These are phyloP conservation scores for Leucocoprinus leucothites DNA, from an alignment of 768 basidiomycete genomes.

Conservation along the genomic window DNA sequence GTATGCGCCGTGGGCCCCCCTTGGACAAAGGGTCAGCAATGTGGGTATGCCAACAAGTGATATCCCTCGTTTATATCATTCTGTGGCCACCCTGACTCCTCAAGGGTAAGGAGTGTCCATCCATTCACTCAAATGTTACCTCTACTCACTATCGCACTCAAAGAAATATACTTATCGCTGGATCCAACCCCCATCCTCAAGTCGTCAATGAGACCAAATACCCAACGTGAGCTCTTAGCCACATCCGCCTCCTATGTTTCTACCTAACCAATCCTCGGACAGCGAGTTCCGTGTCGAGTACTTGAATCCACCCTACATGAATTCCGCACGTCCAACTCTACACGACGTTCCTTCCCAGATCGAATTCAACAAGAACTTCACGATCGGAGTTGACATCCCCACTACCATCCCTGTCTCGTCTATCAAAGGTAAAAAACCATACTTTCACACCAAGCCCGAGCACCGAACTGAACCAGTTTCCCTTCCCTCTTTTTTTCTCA, in stretches of 20 bases:
- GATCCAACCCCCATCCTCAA: constrained; percentile 10
- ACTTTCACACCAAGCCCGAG: neutral
- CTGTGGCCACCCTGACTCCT: constrained; percentile 51
- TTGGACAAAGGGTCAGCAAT: constrained; percentile 43
- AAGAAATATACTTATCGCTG: constrained; percentile 3
- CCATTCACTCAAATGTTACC: constrained; percentile 19
- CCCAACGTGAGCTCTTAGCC: constrained; percentile 20
- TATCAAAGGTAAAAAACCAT: constrained; percentile 26
- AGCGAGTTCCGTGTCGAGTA: constrained; percentile 44
- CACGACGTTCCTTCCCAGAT: constrained; percentile 32
- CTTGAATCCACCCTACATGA: too few species aligned
- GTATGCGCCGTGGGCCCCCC: constrained; percentile 39
- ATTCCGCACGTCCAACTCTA: constrained; percentile 28
- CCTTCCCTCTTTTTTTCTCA: too few species aligned
- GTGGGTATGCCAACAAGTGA: constrained; percentile 35
- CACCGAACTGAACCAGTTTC: neutral
- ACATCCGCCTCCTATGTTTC: too few species aligned
- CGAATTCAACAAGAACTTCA: constrained; percentile 32
- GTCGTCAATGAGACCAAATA: constrained; percentile 25
- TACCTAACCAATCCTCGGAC: constrained; percentile 16
- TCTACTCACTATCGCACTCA: constrained; percentile 14
- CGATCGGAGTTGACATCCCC: constrained; percentile 28
- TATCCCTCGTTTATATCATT: constrained; percentile 61
- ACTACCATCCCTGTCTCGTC: constrained; percentile 20
- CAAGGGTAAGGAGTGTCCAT: constrained; percentile 35